Evolutionary conservation across 345 rosid genomes (phyloP).

Genomic region (Geranium rotundifolium): DNA sequence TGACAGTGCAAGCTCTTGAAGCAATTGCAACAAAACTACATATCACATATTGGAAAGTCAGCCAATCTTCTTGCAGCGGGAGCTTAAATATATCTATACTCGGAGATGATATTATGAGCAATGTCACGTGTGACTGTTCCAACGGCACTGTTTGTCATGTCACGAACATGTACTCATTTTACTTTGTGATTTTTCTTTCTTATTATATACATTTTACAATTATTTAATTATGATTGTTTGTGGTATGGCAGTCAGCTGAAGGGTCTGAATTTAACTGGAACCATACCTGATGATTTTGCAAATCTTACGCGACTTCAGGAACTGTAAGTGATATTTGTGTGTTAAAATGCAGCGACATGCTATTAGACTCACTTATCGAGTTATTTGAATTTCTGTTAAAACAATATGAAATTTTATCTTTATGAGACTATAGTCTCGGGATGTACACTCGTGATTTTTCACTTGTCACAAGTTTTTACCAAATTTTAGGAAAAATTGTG

Average conservation of each 20-base stretch:
- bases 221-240: not conserved
- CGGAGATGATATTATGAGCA: slow-evolving; percentile 1
- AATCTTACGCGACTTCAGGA: slow-evolving; percentile 40
- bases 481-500: no score
- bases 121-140: slow-evolving; percentile 45
- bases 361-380: not conserved
- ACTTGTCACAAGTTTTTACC: no score
- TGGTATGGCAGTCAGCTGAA: slow-evolving; percentile 34
- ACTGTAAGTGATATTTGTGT: slow-evolving; percentile 34
- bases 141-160: slow-evolving; percentile 39
- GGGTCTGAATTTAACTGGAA: slow-evolving; percentile 45
- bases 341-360: not conserved
- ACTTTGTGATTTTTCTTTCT: not conserved
- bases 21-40: slow-evolving; percentile 34
- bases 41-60: slow-evolving; percentile 18
- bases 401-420: no score
- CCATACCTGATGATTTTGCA: slow-evolving; percentile 52
- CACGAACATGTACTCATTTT: slow-evolving; percentile 36
- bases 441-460: no score
- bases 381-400: not conserved
- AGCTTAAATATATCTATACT: slow-evolving; percentile 15
- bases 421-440: no score
- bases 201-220: not conserved
- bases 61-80: slow-evolving; percentile 34
- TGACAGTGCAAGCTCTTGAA: slow-evolving; percentile 39